These are phyloP conservation scores for Hypericum perforatum DNA, from an alignment of 345 rosid genomes.

Conservation along the genomic window DNA sequence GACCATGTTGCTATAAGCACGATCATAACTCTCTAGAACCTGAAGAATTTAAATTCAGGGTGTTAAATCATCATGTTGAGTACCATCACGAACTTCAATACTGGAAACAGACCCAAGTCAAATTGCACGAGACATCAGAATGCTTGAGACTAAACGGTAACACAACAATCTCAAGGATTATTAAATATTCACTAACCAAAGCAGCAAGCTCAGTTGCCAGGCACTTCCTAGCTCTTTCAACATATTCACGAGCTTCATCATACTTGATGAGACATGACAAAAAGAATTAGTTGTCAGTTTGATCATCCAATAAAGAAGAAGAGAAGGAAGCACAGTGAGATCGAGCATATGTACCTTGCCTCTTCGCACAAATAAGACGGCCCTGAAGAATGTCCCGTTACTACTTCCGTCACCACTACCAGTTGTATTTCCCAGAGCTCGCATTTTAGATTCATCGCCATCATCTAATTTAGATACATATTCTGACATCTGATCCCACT, in stretches of 20 bases:
- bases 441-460: slow-evolving; percentile 85
- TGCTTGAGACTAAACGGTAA: too few species aligned
- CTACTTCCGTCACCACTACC: slow-evolving; percentile 91
- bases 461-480: slow-evolving; percentile 89
- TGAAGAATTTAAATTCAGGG: slow-evolving; percentile 18
- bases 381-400: slow-evolving; percentile 92
- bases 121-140: background rate
- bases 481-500: slow-evolving; percentile 99
- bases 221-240: slow-evolving; percentile 93
- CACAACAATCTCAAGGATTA: too few species aligned
- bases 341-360: slow-evolving; percentile 42
- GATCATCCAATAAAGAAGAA: background rate
- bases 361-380: slow-evolving; percentile 73
- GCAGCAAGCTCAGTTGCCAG: slow-evolving; percentile 99
- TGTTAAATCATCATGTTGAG: background rate
- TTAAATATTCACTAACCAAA: slow-evolving; percentile 65
- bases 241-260: slow-evolving; percentile 90
- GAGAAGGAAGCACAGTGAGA: background rate
- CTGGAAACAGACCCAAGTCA: background rate
- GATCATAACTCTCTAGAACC: slow-evolving; percentile 98
- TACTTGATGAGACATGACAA: slow-evolving; percentile 33
- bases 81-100: background rate
- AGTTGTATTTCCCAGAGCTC: slow-evolving; percentile 76
- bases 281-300: slow-evolving; percentile 4
- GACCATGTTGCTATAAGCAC: slow-evolving; percentile 94